phyloP scores from a whole-genome alignment of 345 rosid species.

The Lepidium sativum region DNA sequence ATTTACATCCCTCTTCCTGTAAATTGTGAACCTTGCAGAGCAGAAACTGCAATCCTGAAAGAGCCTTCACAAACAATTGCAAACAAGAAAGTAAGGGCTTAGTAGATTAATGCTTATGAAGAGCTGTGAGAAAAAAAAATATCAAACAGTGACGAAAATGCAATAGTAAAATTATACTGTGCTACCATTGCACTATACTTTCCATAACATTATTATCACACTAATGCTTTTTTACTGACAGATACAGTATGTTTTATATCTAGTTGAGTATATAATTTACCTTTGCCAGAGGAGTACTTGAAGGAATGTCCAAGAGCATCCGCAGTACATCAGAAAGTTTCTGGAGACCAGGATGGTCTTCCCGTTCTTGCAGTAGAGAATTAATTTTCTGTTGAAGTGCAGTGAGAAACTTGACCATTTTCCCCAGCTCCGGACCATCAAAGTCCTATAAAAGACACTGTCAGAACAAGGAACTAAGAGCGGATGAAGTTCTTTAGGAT shows the following conservation, averaged over 20 bases:
- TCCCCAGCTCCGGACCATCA: constrained; percentile 54
- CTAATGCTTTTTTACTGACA: not conserved
- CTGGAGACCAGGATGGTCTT: constrained; percentile 77
- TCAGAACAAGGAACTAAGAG: constrained; percentile 9
- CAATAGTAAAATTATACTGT: not conserved
- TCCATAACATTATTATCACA: not conserved
- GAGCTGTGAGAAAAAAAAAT: not conserved
- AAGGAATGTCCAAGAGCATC: constrained; percentile 73
- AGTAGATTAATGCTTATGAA: not conserved
- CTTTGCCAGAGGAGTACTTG: constrained; percentile 76
- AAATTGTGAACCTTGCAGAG: constrained; percentile 45
- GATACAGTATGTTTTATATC: not conserved
- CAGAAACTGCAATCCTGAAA: constrained; percentile 78
- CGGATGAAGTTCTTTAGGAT: not conserved
- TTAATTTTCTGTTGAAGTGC: constrained; percentile 37
- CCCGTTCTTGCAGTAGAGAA: constrained; percentile 55
- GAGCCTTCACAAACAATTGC: constrained; percentile 42
- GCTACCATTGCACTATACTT: not conserved
- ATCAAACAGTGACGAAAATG: not conserved
- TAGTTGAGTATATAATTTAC: constrained; percentile 26
- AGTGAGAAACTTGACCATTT: constrained; percentile 64
- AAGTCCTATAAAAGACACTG: constrained; percentile 43
- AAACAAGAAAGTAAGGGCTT: constrained; percentile 10
- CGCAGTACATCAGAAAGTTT: constrained; percentile 55
- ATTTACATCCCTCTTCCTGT: constrained; percentile 61